These are phyloP conservation scores for Rosa chinensis DNA, from an alignment of 306 rosid species.

Conservation along the genomic window DNA sequence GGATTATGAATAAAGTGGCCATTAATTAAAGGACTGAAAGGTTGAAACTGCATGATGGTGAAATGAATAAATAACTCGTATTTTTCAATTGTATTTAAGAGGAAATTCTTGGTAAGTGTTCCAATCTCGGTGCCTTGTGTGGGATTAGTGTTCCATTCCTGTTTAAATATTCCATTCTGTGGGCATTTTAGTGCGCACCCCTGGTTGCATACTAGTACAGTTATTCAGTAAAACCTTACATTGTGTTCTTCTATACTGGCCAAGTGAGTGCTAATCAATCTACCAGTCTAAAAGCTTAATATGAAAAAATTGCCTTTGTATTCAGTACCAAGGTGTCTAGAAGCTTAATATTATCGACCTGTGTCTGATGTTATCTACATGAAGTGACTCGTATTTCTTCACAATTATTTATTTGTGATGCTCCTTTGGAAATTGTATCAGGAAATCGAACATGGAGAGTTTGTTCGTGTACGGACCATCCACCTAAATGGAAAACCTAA, in stretches of 20 bases:
- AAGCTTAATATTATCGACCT: neutral
- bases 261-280: neutral
- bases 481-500: slow-evolving; percentile 88
- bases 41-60: neutral
- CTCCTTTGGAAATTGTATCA: slow-evolving; percentile 31
- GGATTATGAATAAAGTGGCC: neutral
- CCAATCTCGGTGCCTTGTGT: neutral
- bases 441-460: slow-evolving; percentile 83
- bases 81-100: neutral
- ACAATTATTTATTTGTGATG: slow-evolving; percentile 4
- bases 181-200: neutral
- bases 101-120: neutral
- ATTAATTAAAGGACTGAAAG: neutral
- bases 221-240: neutral
- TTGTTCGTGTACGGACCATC: slow-evolving; percentile 81
- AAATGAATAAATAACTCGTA: neutral
- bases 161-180: neutral
- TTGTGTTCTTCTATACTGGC: neutral
- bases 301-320: neutral
- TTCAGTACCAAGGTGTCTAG: neutral
- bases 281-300: neutral
- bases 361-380: neutral
- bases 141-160: neutral
- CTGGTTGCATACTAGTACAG: neutral
- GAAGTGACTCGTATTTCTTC: neutral